Evolutionary conservation across 805 yeast genomes (phyloP), one percentile per base, ranked within the genome.

Genomic region (Wickerhamiella hasegawae): DNA sequence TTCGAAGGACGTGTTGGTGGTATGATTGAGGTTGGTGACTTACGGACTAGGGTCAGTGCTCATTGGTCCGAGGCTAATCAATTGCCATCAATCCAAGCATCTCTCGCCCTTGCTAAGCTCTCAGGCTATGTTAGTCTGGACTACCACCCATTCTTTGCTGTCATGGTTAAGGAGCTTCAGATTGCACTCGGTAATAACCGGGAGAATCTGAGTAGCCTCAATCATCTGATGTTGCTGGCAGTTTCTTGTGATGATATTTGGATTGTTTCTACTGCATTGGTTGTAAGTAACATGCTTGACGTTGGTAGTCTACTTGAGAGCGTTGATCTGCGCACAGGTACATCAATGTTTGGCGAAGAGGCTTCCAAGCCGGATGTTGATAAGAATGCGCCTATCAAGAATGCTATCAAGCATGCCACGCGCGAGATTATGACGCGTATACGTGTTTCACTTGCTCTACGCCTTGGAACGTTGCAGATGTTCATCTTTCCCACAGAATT

Each of bases 1-100:
- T 73, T 85, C 0, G 68, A 64, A 32, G 98, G 98, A 4, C 68
- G 98, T 40, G 59, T 90, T 11, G 79, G 90, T 28, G 95, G 95
- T 0, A 51, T 55, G 3, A 42, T 85, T n/a, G 54, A 51, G 0
- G 44, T 77, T 3, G 56, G 60, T 1, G 64, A 69, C 28, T 54
- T 74, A 2, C 59, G 68, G 34, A 53, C 75, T 36, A 71, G 73
- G 25, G 66, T 90, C 0, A 77, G 76, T 0, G 72, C 84, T 11
- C 66, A 70, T 23, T 87, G 94, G 93, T 69, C 71, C 14, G 57
- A 59, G 3, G 49, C 58, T 4, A 54, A 65, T 20, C 69, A 62
- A 28, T 59, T 76, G 8, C 96, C 97, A 0, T 53, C 80, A 39
- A 75, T 87, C 3, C 64, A 73, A 17, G 50, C 78, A 2, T 63